Conservation (phyloP, 2,329 filamentous ascomycete species). For the Aspergillus fructus region DNA sequence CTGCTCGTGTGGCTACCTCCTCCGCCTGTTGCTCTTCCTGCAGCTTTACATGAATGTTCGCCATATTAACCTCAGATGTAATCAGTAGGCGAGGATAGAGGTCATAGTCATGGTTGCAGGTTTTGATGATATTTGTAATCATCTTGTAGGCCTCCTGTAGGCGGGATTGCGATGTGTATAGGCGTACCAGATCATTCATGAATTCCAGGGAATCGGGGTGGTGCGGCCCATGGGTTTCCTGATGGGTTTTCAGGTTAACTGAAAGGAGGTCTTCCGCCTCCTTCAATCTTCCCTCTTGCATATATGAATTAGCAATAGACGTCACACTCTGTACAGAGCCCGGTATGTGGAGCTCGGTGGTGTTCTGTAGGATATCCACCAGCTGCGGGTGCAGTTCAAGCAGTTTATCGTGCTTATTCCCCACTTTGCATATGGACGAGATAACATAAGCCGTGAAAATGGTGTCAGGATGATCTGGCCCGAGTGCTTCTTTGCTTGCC, state of each 20-base stretch:
- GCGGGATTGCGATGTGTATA: not conserved
- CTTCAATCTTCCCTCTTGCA: too few relatives aligned
- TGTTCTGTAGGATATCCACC: too few relatives aligned
- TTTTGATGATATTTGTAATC: not conserved
- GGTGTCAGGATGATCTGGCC: too few relatives aligned
- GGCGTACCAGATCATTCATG: not conserved
- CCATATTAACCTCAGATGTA: not conserved
- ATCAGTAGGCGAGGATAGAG: not conserved
- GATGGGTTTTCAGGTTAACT: not conserved
- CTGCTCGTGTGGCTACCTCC: not conserved
- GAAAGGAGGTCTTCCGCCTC: too few relatives aligned
- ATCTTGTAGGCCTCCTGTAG: not conserved
- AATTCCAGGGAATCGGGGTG: not conserved
- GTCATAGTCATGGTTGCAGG: not conserved
- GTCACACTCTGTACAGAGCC: too few relatives aligned
- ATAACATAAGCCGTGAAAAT: too few relatives aligned
- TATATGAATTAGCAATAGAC: too few relatives aligned
- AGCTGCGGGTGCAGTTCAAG: too few relatives aligned
- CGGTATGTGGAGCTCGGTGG: too few relatives aligned
- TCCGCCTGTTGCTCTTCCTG: not conserved
- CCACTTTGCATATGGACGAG: too few relatives aligned
- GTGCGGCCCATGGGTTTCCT: rapidly evolving
- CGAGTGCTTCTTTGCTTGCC: too few relatives aligned
- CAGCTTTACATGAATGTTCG: not conserved
- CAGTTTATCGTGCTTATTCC: too few relatives aligned